A percentile compares a stretch with the other conserved stretches of the same genome.
phyloP scores from a whole-genome alignment of 2,329 filamentous ascomycete genomes.

The Gaeumannomyces tritici region DNA sequence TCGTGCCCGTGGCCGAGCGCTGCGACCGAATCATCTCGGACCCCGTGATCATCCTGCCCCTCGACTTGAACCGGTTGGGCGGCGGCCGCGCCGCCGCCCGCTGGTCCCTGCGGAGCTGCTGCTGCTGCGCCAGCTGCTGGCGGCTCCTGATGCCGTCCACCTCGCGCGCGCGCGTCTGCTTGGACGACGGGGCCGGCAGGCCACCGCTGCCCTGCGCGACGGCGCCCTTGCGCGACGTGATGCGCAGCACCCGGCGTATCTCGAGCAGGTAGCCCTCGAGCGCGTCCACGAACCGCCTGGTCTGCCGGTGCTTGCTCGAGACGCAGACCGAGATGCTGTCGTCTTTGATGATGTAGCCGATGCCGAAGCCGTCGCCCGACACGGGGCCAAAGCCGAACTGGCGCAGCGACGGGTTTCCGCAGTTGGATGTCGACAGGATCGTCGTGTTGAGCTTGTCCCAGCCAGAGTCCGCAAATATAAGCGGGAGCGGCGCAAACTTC shows the following conservation, averaged over 20 bases:
- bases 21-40: constrained; percentile 33
- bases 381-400: constrained; percentile 97
- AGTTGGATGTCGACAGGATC: constrained; percentile 95
- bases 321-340: constrained; percentile 85
- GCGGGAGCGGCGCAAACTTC: constrained; percentile 45
- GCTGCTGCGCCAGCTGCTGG: background rate
- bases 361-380: constrained; percentile 88
- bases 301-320: constrained; percentile 88
- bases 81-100: constrained; percentile 15
- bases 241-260: constrained; percentile 72
- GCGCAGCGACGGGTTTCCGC: constrained; percentile 86
- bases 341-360: constrained; percentile 98
- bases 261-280: constrained; percentile 87
- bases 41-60: constrained; percentile 62
- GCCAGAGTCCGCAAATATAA: constrained; percentile 76
- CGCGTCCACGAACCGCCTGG: constrained; percentile 78
- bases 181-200: constrained; percentile 14
- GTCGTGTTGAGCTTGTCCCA: constrained; percentile 96
- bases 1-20: constrained; percentile 36
- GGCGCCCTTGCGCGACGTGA: constrained; percentile 42
- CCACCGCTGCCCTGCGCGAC: background rate
- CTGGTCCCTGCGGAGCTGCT: background rate
- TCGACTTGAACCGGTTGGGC: constrained; percentile 50
- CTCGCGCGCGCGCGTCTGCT: constrained; percentile 43
- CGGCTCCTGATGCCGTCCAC: constrained; percentile 26